Evolutionary conservation across 176 grass and related monocot genomes (phyloP).

Genomic region (Bothriochloa decipiens): DNA sequence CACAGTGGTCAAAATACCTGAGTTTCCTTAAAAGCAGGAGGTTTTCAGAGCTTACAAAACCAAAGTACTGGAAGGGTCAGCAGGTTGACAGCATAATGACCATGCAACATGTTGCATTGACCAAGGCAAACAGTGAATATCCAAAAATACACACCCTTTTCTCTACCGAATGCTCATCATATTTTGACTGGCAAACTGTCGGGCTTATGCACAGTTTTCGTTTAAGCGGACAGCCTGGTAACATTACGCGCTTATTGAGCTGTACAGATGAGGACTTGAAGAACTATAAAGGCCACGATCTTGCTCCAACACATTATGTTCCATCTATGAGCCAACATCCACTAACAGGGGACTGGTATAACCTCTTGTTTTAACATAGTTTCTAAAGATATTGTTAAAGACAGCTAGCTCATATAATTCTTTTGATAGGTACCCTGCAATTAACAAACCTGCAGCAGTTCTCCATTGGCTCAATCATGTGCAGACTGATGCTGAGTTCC

Average conservation of each 20-base stretch:
- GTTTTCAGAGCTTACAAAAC: constrained; percentile 86
- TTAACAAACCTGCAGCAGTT: constrained; percentile 97
- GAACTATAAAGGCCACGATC: constrained; percentile 79
- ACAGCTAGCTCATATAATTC: constrained; percentile 24
- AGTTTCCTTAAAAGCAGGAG: constrained; percentile 95
- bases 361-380: constrained; percentile 25
- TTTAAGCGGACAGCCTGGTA: constrained; percentile 87
- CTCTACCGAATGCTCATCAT: constrained; percentile 92
- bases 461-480: constrained; percentile 97
- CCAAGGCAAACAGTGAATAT: constrained; percentile 39
- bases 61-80: constrained; percentile 63
- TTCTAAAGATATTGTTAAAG: constrained; percentile 32
- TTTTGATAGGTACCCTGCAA: constrained; percentile 87
- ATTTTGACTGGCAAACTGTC: constrained; percentile 99
- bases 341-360: constrained; percentile 93
- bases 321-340: constrained; percentile 95
- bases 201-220: constrained; percentile 86
- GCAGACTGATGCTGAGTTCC: constrained; percentile 86
- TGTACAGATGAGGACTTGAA: constrained; percentile 84
- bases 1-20: constrained; percentile 87
- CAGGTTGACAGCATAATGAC: constrained; percentile 40
- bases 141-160: constrained; percentile 98
- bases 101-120: constrained; percentile 38
- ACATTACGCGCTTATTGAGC: constrained; percentile 92
- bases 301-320: constrained; percentile 94